Base-by-base conservation (phyloP, 23 red algal genomes). In the Gracilaria gracilis region DNA sequence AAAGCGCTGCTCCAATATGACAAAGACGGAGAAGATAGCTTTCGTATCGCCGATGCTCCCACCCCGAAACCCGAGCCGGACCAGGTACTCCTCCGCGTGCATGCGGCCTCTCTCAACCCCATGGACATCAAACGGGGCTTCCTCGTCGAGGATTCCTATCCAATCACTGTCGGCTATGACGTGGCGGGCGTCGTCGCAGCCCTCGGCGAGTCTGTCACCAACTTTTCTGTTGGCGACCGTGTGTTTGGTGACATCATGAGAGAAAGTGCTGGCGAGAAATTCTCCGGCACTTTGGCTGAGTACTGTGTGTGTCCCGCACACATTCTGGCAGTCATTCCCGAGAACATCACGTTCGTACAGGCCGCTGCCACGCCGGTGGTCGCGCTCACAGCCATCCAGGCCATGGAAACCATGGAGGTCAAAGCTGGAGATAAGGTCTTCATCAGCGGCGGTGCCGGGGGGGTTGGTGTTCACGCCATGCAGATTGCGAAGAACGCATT, bases 191-290 rank as follows among this genome's bases (percentile, higher is more conserved):
- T 88, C 33, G 92, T 95, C 8, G 54, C 21, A 1, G 48, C 72
- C 58, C 71, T 95, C 36, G 92, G 92, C 9, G 36, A 67, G 19
- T 69, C 61, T 32, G 92, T 95, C n/a, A 23, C 31, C 17, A 59
- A 62, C 38, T 54, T 95, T 38, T 54, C 31, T 0, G 80, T 77
- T 9, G 92, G 92, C 19, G 92, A 95, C 75, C 83, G 76, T 4
- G 92, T 95, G 33, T 95, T 95, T 88, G 92, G 83, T 14, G 84
- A 95, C 39, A 75, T 95, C 49, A 59, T 82, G 74, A 40, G 53
- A 20, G 92, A 80, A 1, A 86, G 73, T 9, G 49, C 66, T 5
- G 71, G 80, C 53, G 44, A 58, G 19, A 85, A 76, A 47, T 78
- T 80, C 29, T 71, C 74, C 7, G 92, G 92, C 20, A 42, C 92